Evolutionary conservation across 2,329 filamentous ascomycete genomes (phyloP).

Genomic region (Colletotrichum sp.): DNA sequence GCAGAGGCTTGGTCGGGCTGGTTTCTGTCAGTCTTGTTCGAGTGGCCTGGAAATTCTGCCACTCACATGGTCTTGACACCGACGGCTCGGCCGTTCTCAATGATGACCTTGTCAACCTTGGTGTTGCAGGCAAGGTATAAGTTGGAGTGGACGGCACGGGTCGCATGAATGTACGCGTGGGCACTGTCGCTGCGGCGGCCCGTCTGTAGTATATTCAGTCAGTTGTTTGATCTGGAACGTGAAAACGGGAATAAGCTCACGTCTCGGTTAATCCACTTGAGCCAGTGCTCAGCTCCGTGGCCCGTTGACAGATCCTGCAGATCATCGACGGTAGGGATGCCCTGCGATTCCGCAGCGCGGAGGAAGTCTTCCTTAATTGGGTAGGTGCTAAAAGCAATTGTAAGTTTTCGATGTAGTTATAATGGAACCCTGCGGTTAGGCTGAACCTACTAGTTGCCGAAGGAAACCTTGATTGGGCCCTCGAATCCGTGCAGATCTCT

Average conservation of each 20-base stretch:
- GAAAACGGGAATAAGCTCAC: constrained; percentile 31
- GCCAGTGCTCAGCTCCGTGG: constrained; percentile 80
- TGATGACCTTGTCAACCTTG: constrained; percentile 78
- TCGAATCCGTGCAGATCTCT: constrained; percentile 77
- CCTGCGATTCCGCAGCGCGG: constrained; percentile 73
- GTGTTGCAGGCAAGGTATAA: constrained; percentile 77
- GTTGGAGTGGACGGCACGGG: constrained; percentile 72
- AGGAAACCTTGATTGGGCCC: constrained; percentile 83
- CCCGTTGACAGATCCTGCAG: constrained; percentile 73
- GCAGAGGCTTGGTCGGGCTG: constrained; percentile 68
- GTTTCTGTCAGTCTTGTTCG: neutral
- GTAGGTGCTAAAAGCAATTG: constrained; percentile 58
- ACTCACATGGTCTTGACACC: constrained; percentile 69
- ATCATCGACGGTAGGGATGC: constrained; percentile 76
- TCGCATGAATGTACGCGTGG: constrained; percentile 80
- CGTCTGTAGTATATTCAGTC: constrained; percentile 42
- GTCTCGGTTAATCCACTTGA: constrained; percentile 83
- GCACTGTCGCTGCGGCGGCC: constrained; percentile 79
- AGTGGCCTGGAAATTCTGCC: neutral
- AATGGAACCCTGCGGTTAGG: neutral
- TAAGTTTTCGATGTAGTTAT: neutral
- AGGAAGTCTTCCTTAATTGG: constrained; percentile 85
- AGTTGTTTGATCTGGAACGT: neutral
- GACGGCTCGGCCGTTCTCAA: constrained; percentile 74
- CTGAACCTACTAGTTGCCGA: constrained; percentile 67